Base-by-base conservation (phyloP, 2,329 filamentous ascomycete species). In the Ilyonectria sp. region DNA sequence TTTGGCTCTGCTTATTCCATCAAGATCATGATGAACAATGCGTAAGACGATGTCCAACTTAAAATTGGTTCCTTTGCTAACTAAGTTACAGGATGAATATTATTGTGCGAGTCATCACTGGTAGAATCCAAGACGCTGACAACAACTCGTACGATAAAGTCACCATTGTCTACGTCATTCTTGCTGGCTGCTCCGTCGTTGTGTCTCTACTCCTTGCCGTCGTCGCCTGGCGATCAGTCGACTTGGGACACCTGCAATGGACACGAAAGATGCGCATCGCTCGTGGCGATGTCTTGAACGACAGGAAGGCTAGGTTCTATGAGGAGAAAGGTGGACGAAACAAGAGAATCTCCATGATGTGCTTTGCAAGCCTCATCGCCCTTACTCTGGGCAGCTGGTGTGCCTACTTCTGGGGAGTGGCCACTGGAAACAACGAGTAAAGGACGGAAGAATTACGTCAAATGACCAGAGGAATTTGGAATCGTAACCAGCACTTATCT, bases 321-420 rank as follows among this genome's bases (percentile, higher is more conserved):
- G 78, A 79, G 0, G 76, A 77, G 6, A 76, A 78, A 54, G 77
- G 74, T 1, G 65, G 67, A 1, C 77, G 81, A 43, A 87, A 85
- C 56, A 79, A 74, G 62, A 71, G 65, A 46, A 78, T 85, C 7
- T 86, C 82, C 17, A 68, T 81, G 53, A 65, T 69, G 6, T 84
- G 83, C 63, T 86, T 89, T 54, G 75, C 69, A 1, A 75, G 76
- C 0, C 67, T 89, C 1, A 70, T 84, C 0, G 26, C 85, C 3
- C 69, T 89, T 37, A 81, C 86, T 0, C n/a, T 86, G 6, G 87
- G 88, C 0, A 80, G 79, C 2, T 88, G 86, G 86, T 76, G 73
- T 4, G 87, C 85, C 2, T 90, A 89, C 74, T 87, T 90, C 69
- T 90, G 87, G 87, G 87, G 88, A n/a, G 83, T 86, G 2, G 85